Conservation (phyloP, 306 rosid species). For the Pyrus pyrifolia region DNA sequence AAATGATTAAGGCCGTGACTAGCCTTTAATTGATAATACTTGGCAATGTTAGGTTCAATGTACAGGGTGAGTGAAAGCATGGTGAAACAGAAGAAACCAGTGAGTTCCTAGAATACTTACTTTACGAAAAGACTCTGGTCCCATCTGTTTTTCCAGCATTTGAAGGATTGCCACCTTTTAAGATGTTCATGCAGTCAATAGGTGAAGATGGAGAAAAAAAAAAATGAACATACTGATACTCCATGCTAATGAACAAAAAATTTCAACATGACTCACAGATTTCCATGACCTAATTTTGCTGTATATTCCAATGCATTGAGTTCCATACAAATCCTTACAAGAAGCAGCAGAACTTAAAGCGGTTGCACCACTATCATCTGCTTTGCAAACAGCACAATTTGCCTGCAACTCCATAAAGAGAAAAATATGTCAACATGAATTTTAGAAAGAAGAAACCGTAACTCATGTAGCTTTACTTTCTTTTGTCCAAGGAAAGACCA, state of each 20-base stretch:
- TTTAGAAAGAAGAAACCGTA: not conserved
- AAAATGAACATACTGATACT: not conserved
- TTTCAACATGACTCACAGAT: slow-evolving; percentile 56
- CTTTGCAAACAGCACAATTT: slow-evolving; percentile 84
- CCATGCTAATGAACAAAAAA: not conserved
- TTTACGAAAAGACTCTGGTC: slow-evolving; percentile 93
- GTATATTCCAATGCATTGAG: slow-evolving; percentile 74
- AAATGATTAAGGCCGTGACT: not conserved
- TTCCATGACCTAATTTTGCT: slow-evolving; percentile 96
- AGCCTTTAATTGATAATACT: not conserved
- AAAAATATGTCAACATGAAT: not conserved
- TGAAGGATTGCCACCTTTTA: slow-evolving; percentile 88
- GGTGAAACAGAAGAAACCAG: slow-evolving; percentile 2
- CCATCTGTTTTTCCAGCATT: slow-evolving; percentile 99
- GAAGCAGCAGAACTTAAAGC: slow-evolving; percentile 81
- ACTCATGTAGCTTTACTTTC: not conserved
- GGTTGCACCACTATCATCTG: slow-evolving; percentile 79
- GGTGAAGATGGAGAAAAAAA: not conserved
- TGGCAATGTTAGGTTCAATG: not conserved
- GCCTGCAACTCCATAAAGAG: slow-evolving; percentile 42
- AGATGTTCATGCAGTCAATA: not conserved
- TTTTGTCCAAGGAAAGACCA: not conserved
- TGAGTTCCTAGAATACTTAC: slow-evolving; percentile 39
- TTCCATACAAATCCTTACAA: slow-evolving; percentile 88
- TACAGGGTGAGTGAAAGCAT: not conserved